A percentile compares a stretch with the other conserved stretches of the same genome.
Conservation (phyloP, 2,329 filamentous ascomycete genomes). For the Epicoccum nigrum region DNA sequence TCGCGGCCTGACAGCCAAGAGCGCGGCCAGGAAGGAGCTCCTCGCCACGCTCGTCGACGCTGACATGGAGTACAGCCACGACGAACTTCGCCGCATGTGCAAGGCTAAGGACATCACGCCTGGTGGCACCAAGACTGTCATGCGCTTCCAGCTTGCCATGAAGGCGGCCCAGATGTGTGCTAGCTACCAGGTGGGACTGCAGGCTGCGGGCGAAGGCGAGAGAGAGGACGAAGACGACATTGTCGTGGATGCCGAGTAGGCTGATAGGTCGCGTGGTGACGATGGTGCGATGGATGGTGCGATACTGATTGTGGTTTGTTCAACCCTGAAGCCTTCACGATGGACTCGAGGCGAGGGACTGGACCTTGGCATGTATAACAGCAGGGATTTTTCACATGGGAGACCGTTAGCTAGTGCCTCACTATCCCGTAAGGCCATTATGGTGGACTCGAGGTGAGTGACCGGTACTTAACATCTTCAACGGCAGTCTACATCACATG, state of each 20-base stretch:
- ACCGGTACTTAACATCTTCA: too few species aligned
- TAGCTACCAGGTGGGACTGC: constrained; percentile 22
- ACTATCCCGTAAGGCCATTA: too few species aligned
- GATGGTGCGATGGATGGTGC: too few species aligned
- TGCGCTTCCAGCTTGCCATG: constrained; percentile 36
- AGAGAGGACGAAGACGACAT: constrained; percentile 7
- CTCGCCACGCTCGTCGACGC: constrained; percentile 30
- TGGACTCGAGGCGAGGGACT: too few species aligned
- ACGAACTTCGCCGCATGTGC: constrained; percentile 33
- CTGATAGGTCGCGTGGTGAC: too few species aligned
- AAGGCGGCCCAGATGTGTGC: constrained; percentile 25
- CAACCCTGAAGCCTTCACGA: too few species aligned
- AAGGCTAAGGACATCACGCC: constrained; percentile 28
- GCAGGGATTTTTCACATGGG: too few species aligned
- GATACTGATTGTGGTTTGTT: too few species aligned
- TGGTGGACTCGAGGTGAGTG: too few species aligned
- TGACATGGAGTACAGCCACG: constrained; percentile 27
- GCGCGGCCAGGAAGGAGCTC: constrained; percentile 24
- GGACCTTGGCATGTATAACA: too few species aligned
- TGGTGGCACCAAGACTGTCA: constrained; percentile 29
- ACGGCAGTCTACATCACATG: too few species aligned
- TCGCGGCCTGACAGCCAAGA: constrained; percentile 22
- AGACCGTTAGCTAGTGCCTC: too few species aligned
- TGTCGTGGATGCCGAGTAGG: constrained; percentile 13
- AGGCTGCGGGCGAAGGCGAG: constrained; percentile 8